Conservation (phyloP, 176 grass and related monocot species). For the Saccharum officinarum region DNA sequence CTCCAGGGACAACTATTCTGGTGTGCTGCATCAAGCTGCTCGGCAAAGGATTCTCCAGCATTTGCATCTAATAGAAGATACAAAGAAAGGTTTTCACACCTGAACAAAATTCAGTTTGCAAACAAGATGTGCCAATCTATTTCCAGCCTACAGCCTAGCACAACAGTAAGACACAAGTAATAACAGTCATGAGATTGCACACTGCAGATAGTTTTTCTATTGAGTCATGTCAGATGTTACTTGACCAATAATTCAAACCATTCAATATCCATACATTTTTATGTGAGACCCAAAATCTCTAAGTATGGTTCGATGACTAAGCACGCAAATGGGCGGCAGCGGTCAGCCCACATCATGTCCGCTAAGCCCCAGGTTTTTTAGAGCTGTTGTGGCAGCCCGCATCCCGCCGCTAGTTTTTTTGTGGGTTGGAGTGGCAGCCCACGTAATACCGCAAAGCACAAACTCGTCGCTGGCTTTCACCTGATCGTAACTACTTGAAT, state of each 20-base stretch:
- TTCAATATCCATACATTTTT: background rate
- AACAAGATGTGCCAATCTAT: slow-evolving; percentile 33
- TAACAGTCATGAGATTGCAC: slow-evolving; percentile 16
- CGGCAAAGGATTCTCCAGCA: slow-evolving; percentile 74
- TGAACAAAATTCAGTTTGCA: slow-evolving; percentile 38
- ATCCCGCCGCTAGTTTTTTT: too few relatives aligned
- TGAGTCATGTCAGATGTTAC: background rate
- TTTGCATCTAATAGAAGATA: slow-evolving; percentile 64
- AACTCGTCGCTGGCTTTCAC: too few relatives aligned
- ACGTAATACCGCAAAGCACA: too few relatives aligned
- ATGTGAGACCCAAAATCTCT: background rate
- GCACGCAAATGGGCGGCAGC: too few relatives aligned
- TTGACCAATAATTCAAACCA: slow-evolving; percentile 21
- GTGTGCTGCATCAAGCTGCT: slow-evolving; percentile 77
- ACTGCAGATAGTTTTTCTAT: background rate
- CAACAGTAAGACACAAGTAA: slow-evolving; percentile 18
- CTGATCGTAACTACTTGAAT: too few relatives aligned
- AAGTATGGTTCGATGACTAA: background rate
- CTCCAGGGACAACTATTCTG: slow-evolving; percentile 79
- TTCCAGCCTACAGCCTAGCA: slow-evolving; percentile 45
- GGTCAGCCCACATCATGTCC: too few relatives aligned
- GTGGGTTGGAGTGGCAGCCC: too few relatives aligned
- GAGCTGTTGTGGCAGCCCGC: too few relatives aligned
- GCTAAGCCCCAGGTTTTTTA: too few relatives aligned
- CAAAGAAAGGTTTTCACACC: slow-evolving; percentile 47